A percentile compares a stretch with the other conserved stretches of the same genome.
Evolutionary conservation across 495 filamentous ascomycete genomes (phyloP).

Genomic region (Podospora didyma): DNA sequence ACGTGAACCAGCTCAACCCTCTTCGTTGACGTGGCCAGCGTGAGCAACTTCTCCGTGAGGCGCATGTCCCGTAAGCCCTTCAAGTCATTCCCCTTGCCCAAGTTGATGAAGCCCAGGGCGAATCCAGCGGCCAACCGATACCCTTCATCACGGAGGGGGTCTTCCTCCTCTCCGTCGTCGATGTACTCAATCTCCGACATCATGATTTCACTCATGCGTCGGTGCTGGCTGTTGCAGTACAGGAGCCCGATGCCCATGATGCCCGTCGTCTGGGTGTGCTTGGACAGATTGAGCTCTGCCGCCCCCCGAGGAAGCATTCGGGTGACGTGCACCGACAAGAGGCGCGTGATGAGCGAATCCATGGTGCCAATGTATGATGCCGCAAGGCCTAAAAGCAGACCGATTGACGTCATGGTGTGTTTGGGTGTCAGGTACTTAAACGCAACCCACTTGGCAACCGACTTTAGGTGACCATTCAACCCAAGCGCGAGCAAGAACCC

Average conservation of each 20-base stretch:
- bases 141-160: slow-evolving; percentile 86
- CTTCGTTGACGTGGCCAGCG: slow-evolving; percentile 80
- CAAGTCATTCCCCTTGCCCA: slow-evolving; percentile 84
- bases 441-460: slow-evolving; percentile 93
- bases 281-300: slow-evolving; percentile 88
- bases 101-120: slow-evolving; percentile 89
- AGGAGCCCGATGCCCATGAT: slow-evolving; percentile 96
- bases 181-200: slow-evolving; percentile 91
- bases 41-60: slow-evolving; percentile 79
- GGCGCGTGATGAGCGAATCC: slow-evolving; percentile 89
- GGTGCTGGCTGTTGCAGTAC: slow-evolving; percentile 93
- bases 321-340: slow-evolving; percentile 96
- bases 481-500: slow-evolving; percentile 89
- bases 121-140: slow-evolving; percentile 94
- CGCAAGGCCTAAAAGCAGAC: slow-evolving; percentile 84
- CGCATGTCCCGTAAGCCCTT: slow-evolving; percentile 92
- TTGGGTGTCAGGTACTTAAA: slow-evolving; percentile 99
- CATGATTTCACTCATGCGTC: slow-evolving; percentile 98
- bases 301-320: slow-evolving; percentile 87
- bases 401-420: slow-evolving; percentile 98
- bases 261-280: slow-evolving; percentile 91
- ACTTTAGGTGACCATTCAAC: slow-evolving; percentile 92
- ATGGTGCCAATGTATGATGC: slow-evolving; percentile 94
- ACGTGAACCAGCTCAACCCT: slow-evolving; percentile 86
- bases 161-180: slow-evolving; percentile 62